Evolutionary conservation across 2,329 filamentous ascomycete genomes (phyloP).

Genomic region (Diaporthe destruens): DNA sequence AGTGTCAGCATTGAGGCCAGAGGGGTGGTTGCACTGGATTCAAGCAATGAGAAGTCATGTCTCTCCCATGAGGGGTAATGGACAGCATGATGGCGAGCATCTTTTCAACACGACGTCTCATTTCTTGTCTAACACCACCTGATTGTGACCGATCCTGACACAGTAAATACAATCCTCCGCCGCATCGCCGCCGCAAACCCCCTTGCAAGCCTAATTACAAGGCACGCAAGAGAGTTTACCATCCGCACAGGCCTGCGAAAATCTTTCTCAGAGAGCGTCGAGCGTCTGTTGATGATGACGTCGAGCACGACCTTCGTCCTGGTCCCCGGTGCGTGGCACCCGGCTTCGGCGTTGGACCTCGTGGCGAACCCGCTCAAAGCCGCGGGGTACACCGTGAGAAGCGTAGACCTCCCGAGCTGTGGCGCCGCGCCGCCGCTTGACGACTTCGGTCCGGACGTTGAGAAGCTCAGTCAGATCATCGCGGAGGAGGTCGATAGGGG

Average conservation of each 20-base stretch:
- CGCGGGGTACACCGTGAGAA: slow-evolving; percentile 12
- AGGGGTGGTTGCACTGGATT: not conserved
- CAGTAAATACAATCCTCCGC: slow-evolving; percentile 6
- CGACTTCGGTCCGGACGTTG: slow-evolving; percentile 23
- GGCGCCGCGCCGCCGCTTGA: slow-evolving; percentile 23
- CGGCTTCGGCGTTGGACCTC: not conserved
- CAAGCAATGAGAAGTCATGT: slow-evolving; percentile 8
- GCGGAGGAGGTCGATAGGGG: slow-evolving; percentile 18
- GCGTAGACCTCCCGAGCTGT: slow-evolving; percentile 17
- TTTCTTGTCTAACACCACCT: slow-evolving; percentile 24
- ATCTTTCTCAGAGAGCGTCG: not conserved
- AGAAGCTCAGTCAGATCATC: not conserved
- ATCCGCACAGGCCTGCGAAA: slow-evolving; percentile 10
- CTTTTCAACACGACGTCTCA: not conserved
- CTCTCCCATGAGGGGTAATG: not conserved
- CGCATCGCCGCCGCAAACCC: not conserved
- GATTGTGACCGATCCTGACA: slow-evolving; percentile 7
- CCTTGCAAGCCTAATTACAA: slow-evolving; percentile 4
- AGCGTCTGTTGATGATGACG: slow-evolving; percentile 12
- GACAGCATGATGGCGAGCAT: not conserved
- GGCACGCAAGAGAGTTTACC: not conserved
- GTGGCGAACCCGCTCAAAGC: slow-evolving; percentile 12
- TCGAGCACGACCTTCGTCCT: slow-evolving; percentile 27
- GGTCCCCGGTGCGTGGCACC: slow-evolving; percentile 33
- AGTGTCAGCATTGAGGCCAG: not conserved